Percentiles rank a stretch among this genome's conserved stretches.
Evolutionary conservation across 768 basidiomycete genomes (phyloP).

Genomic region (Suillus sp.): DNA sequence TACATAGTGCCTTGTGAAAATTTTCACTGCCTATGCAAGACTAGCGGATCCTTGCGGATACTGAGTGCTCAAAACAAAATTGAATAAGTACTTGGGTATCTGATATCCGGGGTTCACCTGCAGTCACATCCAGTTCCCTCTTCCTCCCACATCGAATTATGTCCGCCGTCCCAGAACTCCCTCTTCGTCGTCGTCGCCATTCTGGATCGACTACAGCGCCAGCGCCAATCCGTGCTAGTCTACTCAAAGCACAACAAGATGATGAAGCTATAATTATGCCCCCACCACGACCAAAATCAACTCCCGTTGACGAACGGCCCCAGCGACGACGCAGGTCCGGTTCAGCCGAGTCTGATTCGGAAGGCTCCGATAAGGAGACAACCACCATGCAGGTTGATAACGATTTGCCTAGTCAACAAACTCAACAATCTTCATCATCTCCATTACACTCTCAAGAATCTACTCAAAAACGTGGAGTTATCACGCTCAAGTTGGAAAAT

Average conservation of each 20-base stretch:
- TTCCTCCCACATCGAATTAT: slow-evolving; percentile 11
- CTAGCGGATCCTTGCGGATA: not conserved
- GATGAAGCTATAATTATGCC: slow-evolving; percentile 40
- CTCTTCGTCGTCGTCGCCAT: slow-evolving; percentile 59
- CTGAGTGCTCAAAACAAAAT: not conserved
- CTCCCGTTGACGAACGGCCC: slow-evolving; percentile 63
- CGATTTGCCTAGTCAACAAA: slow-evolving; percentile 1
- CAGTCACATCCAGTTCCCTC: not conserved
- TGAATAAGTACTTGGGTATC: slow-evolving; percentile 8
- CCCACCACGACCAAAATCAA: slow-evolving; percentile 74
- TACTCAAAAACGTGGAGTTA: slow-evolving; percentile 19
- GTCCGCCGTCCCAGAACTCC: slow-evolving; percentile 19
- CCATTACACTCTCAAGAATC: slow-evolving; percentile 16
- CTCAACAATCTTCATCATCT: slow-evolving; percentile 7
- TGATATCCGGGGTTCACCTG: not conserved
- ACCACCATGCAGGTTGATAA: slow-evolving; percentile 34
- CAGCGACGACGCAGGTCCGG: slow-evolving; percentile 48
- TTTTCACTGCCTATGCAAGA: slow-evolving; percentile 9
- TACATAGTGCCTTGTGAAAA: slow-evolving; percentile 16
- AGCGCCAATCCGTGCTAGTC: slow-evolving; percentile 25
- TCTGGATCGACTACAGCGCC: slow-evolving; percentile 52
- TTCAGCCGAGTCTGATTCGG: slow-evolving; percentile 36
- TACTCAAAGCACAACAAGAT: slow-evolving; percentile 22
- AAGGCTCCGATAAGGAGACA: slow-evolving; percentile 34
- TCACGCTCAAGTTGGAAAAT: slow-evolving; percentile 24